phyloP scores from a whole-genome alignment of 2,329 filamentous ascomycete genomes.

The Alternaria hordeiaustralica region DNA sequence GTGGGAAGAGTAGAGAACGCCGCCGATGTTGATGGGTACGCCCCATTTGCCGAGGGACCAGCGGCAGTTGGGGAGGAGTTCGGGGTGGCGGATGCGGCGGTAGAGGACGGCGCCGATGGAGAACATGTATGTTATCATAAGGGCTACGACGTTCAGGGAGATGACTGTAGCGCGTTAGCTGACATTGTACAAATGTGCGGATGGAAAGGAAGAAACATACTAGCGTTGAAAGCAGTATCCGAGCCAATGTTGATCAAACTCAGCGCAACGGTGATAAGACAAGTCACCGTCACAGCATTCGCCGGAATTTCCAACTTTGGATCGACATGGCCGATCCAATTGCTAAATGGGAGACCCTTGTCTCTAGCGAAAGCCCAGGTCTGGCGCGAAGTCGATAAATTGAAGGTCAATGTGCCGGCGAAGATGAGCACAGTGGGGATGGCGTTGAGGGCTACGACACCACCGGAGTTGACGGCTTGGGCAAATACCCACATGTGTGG shows the following conservation, averaged over 20 bases:
- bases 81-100: slow-evolving; percentile 45
- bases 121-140: slow-evolving; percentile 52
- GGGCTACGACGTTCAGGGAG: slow-evolving; percentile 47
- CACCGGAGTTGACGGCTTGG: slow-evolving; percentile 33
- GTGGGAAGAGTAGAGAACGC: slow-evolving; percentile 45
- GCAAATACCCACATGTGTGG: slow-evolving; percentile 46
- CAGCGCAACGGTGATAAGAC: slow-evolving; percentile 35
- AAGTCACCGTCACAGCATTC: slow-evolving; percentile 42
- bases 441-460: slow-evolving; percentile 38
- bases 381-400: slow-evolving; percentile 43
- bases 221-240: slow-evolving; percentile 43
- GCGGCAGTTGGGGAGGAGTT: slow-evolving; percentile 46
- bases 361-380: slow-evolving; percentile 48
- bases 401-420: slow-evolving; percentile 40
- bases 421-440: slow-evolving; percentile 42
- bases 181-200: background rate
- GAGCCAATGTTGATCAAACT: slow-evolving; percentile 47
- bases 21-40: slow-evolving; percentile 46
- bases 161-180: slow-evolving; percentile 34
- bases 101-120: slow-evolving; percentile 51
- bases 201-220: slow-evolving; percentile 15
- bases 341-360: slow-evolving; percentile 41
- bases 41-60: slow-evolving; percentile 51
- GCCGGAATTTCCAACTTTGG: slow-evolving; percentile 36
- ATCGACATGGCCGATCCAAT: slow-evolving; percentile 37